Evolutionary conservation across 2,329 filamentous ascomycete species (phyloP).

Genomic region (Tolypocladium ovalisporum): DNA sequence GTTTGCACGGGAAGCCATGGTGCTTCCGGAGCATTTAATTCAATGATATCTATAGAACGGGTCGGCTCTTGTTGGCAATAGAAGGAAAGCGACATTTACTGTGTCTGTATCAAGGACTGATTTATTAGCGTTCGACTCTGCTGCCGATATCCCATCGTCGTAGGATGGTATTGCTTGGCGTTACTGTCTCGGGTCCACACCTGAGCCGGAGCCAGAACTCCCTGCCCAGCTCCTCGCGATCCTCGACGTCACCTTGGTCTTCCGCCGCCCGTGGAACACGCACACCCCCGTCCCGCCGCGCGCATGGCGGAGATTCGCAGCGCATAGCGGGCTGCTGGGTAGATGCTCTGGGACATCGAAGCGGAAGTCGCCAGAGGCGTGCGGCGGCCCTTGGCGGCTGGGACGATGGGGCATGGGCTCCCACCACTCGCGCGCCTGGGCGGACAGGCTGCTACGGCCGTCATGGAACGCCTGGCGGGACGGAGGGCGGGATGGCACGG

Average conservation of each 20-base stretch:
- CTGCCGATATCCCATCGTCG: too few relatives aligned
- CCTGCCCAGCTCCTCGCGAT: conserved; percentile 15
- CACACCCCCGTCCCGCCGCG: conserved; percentile 37
- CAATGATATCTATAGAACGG: not conserved
- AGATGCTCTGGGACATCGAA: conserved; percentile 41
- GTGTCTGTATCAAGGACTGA: too few relatives aligned
- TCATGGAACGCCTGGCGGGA: conserved; percentile 7
- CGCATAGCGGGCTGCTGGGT: conserved; percentile 40
- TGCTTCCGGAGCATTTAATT: too few relatives aligned
- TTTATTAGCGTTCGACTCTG: too few relatives aligned
- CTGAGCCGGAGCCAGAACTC: not conserved
- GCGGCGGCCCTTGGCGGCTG: conserved; percentile 6
- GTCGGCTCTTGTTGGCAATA: not conserved
- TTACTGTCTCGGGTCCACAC: not conserved
- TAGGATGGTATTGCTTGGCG: not conserved
- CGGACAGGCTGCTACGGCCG: conserved; percentile 11
- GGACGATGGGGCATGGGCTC: conserved; percentile 16
- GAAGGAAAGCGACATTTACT: not conserved
- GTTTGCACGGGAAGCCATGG: too few relatives aligned
- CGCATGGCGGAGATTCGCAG: conserved; percentile 31
- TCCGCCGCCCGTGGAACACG: conserved; percentile 35
- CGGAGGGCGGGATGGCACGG: conserved; percentile 2
- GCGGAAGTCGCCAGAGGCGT: conserved; percentile 21
- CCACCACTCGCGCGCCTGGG: conserved; percentile 24
- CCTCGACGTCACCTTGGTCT: conserved; percentile 4